Conservation (phyloP, 2,329 filamentous ascomycete species). For the Calonectria fujianensis region DNA sequence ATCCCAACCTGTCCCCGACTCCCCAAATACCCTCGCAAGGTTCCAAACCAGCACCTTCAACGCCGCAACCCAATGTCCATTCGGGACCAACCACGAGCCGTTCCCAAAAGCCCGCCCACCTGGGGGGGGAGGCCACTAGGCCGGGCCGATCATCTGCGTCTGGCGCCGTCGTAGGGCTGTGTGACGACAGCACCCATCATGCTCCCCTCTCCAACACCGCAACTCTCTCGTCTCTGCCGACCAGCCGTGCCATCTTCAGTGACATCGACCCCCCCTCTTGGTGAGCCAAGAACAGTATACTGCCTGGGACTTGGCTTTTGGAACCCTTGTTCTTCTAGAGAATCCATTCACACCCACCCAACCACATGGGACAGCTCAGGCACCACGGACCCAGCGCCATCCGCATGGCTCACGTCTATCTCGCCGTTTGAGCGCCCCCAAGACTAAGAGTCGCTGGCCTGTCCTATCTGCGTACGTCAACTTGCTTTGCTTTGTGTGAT, state of each 20-base stretch:
- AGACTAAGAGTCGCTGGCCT: background rate
- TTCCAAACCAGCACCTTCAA: slow-evolving; percentile 34
- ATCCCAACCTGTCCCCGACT: slow-evolving; percentile 26
- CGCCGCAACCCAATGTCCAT: slow-evolving; percentile 33
- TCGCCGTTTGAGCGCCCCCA: slow-evolving; percentile 8
- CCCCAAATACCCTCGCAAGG: slow-evolving; percentile 30
- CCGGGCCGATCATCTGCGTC: slow-evolving; percentile 51
- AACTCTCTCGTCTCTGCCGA: slow-evolving; percentile 12
- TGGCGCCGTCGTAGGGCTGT: slow-evolving; percentile 57
- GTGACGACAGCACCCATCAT: slow-evolving; percentile 51
- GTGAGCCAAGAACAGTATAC: background rate
- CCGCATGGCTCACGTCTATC: slow-evolving; percentile 33
- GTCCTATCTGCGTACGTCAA: background rate
- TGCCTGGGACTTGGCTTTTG: slow-evolving; percentile 16
- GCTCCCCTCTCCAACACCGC: slow-evolving; percentile 34
- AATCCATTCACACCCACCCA: slow-evolving; percentile 37
- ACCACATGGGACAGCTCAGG: slow-evolving; percentile 40
- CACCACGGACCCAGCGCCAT: slow-evolving; percentile 32
- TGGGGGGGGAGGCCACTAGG: slow-evolving; percentile 40
- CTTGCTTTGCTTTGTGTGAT: slow-evolving; percentile 8
- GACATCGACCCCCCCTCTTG: slow-evolving; percentile 14
- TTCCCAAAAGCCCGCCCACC: slow-evolving; percentile 49
- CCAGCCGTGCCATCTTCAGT: slow-evolving; percentile 28
- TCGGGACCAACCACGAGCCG: slow-evolving; percentile 43
- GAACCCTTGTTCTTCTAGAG: slow-evolving; percentile 31